Conservation (phyloP, 2,329 filamentous ascomycete genomes). For the Epichloe hybrida region DNA sequence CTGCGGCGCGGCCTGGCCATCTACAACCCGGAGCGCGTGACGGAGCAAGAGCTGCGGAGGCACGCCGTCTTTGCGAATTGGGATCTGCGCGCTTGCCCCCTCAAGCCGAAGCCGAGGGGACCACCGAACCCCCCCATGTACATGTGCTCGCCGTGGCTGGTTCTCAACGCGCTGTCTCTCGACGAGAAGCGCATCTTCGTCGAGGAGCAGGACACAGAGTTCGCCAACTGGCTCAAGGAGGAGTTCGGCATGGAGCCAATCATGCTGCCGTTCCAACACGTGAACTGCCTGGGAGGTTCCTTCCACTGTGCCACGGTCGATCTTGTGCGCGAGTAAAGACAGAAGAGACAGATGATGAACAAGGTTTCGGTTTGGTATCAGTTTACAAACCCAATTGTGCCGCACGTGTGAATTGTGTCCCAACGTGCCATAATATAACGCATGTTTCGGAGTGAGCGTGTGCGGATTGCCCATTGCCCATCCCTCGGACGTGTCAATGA, state of each 20-base stretch:
- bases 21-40: constrained; percentile 14
- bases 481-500: too few species aligned
- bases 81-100: constrained; percentile 15
- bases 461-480: too few species aligned
- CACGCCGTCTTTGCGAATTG: constrained; percentile 15
- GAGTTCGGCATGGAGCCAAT: constrained; percentile 9
- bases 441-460: too few species aligned
- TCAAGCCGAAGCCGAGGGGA: constrained; percentile 6
- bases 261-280: constrained; percentile 16
- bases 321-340: constrained; percentile 3
- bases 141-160: constrained; percentile 16
- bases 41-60: constrained; percentile 10
- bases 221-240: constrained; percentile 8
- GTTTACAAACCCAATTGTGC: background rate
- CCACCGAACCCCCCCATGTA: constrained; percentile 11
- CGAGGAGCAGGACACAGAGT: constrained; percentile 12
- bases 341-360: background rate
- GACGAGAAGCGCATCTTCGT: constrained; percentile 15
- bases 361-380: background rate
- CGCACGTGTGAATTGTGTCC: too few species aligned
- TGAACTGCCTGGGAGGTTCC: constrained; percentile 20
- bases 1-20: constrained; percentile 15
- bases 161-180: constrained; percentile 14
- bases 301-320: constrained; percentile 19
- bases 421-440: too few species aligned